Conservation (phyloP, 2,329 filamentous ascomycete species). For the Cercospora beticola region DNA sequence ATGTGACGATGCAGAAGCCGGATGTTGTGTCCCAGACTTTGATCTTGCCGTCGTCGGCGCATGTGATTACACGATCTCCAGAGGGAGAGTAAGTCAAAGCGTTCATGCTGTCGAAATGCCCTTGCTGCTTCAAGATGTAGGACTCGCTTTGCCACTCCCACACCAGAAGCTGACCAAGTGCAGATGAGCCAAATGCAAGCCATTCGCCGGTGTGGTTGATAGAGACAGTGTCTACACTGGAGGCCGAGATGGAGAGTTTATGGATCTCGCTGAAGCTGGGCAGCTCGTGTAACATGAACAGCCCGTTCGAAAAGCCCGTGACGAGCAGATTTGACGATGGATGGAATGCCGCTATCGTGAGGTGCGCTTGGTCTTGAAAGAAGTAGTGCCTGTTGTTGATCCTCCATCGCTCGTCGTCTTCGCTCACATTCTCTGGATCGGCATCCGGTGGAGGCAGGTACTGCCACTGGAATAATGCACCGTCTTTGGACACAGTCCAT, state of each 20-base stretch:
- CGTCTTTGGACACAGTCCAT: conserved; percentile 94
- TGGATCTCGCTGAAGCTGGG: conserved; percentile 96
- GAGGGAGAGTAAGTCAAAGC: conserved; percentile 89
- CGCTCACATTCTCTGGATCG: conserved; percentile 54
- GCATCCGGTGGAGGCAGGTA: conserved; percentile 62
- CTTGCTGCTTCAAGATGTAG: conserved; percentile 97
- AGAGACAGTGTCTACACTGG: conserved; percentile 90
- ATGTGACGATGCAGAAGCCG: conserved; percentile 96
- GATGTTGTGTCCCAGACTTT: conserved; percentile 98
- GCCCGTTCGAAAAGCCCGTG: conserved; percentile 89
- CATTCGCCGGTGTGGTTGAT: conserved; percentile 95
- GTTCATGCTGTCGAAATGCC: conserved; percentile 95
- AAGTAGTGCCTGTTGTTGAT: conserved; percentile 92
- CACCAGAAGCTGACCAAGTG: conserved; percentile 90
- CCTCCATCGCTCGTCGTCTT: conserved; percentile 77
- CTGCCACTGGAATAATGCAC: conserved; percentile 92
- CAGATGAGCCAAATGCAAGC: conserved; percentile 94
- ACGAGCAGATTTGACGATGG: conserved; percentile 86
- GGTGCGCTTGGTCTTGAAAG: conserved; percentile 81
- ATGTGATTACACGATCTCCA: conserved; percentile 87
- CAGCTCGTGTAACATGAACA: conserved; percentile 93
- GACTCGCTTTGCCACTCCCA: conserved; percentile 99
- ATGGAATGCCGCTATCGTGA: conserved; percentile 90
- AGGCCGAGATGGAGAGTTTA: conserved; percentile 89
- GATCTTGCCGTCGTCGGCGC: conserved; percentile 94